These are phyloP conservation scores for Penium margaritaceum DNA, from an alignment of 139 green algal genomes.

Conservation along the genomic window DNA sequence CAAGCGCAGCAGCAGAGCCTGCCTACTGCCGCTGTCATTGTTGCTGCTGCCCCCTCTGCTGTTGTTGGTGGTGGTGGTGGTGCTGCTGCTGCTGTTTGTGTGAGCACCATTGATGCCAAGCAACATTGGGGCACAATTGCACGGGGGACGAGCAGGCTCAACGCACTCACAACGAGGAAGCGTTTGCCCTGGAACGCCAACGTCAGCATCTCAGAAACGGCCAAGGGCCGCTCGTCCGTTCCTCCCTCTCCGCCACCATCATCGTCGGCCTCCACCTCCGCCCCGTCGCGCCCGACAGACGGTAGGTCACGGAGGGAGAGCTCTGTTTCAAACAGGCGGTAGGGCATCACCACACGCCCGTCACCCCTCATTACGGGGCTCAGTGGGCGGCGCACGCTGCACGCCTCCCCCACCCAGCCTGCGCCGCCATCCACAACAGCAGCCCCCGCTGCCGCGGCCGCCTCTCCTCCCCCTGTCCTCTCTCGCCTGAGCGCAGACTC, in stretches of 20 bases:
- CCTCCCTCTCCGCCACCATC: background rate
- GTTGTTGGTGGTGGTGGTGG: background rate
- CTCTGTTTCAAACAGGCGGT: no score
- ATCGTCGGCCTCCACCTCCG: background rate
- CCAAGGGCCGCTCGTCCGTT: no score
- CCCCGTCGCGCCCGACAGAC: background rate
- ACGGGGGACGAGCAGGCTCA: background rate
- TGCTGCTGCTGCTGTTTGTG: background rate
- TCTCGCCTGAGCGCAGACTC: no score
- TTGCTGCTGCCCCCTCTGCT: no score
- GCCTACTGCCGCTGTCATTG: no score
- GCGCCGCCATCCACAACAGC: background rate
- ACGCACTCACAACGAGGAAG: slow-evolving; percentile 32
- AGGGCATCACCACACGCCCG: background rate
- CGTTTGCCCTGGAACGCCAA: slow-evolving; percentile 32
- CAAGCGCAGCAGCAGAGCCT: no score
- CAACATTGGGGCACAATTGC: background rate
- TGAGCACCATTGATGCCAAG: background rate
- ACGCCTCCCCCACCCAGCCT: background rate
- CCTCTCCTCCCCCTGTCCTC: no score
- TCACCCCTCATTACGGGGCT: no score
- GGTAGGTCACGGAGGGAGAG: no score
- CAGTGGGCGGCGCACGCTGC: no score
- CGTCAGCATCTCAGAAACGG: slow-evolving; percentile 26
- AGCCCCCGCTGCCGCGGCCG: no score